A percentile compares a stretch with the other conserved stretches of the same genome.
Evolutionary conservation across 169 alveolate genomes (phyloP).

Genomic region (Miamiensis avidus): DNA sequence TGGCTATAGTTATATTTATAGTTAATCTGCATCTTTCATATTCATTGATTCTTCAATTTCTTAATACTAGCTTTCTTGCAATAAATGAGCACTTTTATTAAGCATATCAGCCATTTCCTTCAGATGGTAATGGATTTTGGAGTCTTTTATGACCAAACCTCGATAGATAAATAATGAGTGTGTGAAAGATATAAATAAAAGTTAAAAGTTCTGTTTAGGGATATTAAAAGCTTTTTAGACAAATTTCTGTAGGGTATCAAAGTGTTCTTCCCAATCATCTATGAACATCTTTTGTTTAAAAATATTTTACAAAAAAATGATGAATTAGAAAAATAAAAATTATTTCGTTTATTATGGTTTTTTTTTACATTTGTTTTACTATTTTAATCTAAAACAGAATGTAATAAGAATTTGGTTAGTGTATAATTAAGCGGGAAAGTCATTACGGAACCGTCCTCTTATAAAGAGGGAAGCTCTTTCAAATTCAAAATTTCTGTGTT

Average conservation of each 20-base stretch:
- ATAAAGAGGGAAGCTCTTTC: too few relatives aligned
- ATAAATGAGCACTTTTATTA: not conserved
- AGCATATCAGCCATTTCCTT: not conserved
- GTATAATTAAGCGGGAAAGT: constrained; percentile 26
- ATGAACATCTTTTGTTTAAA: not conserved
- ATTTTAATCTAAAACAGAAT: not conserved
- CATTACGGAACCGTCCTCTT: too few relatives aligned
- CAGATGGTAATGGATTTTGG: too few relatives aligned
- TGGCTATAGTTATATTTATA: too few relatives aligned
- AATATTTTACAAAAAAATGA: too few relatives aligned
- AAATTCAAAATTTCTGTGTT: too few relatives aligned
- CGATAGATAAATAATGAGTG: not conserved
- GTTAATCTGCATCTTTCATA: not conserved
- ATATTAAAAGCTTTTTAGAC: constrained; percentile 4
- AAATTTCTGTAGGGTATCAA: not conserved
- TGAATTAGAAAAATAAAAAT: too few relatives aligned
- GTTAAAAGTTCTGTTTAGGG: not conserved
- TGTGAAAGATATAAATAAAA: not conserved
- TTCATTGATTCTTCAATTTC: not conserved
- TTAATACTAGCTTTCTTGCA: not conserved
- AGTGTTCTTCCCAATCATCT: constrained; percentile 20
- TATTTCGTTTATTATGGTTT: too few relatives aligned
- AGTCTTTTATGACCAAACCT: constrained; percentile 1
- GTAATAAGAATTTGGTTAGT: constrained; percentile 1
- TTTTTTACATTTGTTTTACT: not conserved